A percentile compares a stretch with the other conserved stretches of the same genome.
These are phyloP conservation scores for Eutrema yunnanense DNA, from an alignment of 345 rosid species.

Conservation along the genomic window DNA sequence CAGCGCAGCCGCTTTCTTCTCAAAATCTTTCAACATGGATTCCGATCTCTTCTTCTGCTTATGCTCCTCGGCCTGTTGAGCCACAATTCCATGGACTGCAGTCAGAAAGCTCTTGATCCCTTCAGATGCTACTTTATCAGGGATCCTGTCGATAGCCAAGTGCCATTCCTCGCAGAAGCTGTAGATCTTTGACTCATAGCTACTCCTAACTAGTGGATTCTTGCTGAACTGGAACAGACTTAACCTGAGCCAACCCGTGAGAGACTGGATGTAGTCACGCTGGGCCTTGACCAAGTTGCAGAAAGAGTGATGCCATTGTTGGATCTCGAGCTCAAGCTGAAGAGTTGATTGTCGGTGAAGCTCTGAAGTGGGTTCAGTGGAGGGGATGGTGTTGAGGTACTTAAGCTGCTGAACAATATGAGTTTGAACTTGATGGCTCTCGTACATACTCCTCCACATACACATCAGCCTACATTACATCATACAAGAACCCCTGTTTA, in stretches of 20 bases:
- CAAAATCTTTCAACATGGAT: constrained; percentile 45
- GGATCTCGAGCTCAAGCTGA: constrained; percentile 87
- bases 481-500: not conserved
- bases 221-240: constrained; percentile 87
- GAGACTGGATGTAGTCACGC: constrained; percentile 78
- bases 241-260: constrained; percentile 90
- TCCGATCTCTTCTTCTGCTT: constrained; percentile 85
- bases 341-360: constrained; percentile 87
- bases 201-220: constrained; percentile 40
- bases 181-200: constrained; percentile 71
- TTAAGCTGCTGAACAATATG: constrained; percentile 97
- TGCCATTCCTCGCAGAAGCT: constrained; percentile 89
- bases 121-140: constrained; percentile 97
- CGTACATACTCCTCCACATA: constrained; percentile 99
- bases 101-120: constrained; percentile 85
- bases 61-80: constrained; percentile 77
- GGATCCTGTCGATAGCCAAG: constrained; percentile 72
- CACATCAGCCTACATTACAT: constrained; percentile 58
- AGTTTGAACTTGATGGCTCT: constrained; percentile 93
- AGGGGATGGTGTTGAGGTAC: constrained; percentile 79
- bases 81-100: constrained; percentile 77
- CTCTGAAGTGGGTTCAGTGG: constrained; percentile 82
- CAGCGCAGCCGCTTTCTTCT: constrained; percentile 60
- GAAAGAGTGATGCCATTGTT: constrained; percentile 91
- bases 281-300: constrained; percentile 74